Percentiles rank a stretch among this genome's conserved stretches.
These are phyloP conservation scores for Iris macrosiphon DNA, from an alignment of 106 monocot genomes.

Conservation along the genomic window DNA sequence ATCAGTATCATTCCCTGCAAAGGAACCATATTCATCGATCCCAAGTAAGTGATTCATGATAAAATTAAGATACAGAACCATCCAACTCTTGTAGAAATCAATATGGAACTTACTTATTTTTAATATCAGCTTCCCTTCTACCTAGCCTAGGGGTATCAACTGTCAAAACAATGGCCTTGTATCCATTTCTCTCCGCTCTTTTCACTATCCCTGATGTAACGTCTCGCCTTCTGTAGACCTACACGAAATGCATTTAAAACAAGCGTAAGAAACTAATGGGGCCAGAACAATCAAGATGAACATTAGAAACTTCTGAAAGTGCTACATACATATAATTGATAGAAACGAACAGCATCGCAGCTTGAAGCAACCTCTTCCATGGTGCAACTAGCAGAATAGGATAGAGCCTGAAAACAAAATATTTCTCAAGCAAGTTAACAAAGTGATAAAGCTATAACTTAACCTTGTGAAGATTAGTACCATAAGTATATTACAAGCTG, in stretches of 20 bases:
- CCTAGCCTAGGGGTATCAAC: constrained; percentile 76
- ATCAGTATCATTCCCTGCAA: too few relatives aligned
- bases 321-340: constrained; percentile 76
- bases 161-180: constrained; percentile 69
- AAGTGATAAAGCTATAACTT: too few relatives aligned
- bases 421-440: too few relatives aligned
- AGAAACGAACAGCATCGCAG: constrained; percentile 70
- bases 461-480: too few relatives aligned
- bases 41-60: too few relatives aligned
- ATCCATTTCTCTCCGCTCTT: constrained; percentile 59
- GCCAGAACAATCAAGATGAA: not conserved
- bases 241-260: too few relatives aligned
- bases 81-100: too few relatives aligned
- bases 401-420: constrained; percentile 54
- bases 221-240: constrained; percentile 65
- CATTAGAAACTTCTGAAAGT: not conserved
- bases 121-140: constrained; percentile 62
- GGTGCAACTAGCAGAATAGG: constrained; percentile 42
- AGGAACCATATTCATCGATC: too few relatives aligned
- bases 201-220: constrained; percentile 37
- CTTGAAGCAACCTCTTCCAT: constrained; percentile 76
- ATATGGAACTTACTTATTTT: constrained; percentile 57
- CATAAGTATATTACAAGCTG: constrained; percentile 71
- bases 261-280: not conserved
- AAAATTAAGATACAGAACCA: too few relatives aligned